These are phyloP conservation scores for Boletus barrowsii DNA, from an alignment of 768 basidiomycete genomes.

Conservation along the genomic window DNA sequence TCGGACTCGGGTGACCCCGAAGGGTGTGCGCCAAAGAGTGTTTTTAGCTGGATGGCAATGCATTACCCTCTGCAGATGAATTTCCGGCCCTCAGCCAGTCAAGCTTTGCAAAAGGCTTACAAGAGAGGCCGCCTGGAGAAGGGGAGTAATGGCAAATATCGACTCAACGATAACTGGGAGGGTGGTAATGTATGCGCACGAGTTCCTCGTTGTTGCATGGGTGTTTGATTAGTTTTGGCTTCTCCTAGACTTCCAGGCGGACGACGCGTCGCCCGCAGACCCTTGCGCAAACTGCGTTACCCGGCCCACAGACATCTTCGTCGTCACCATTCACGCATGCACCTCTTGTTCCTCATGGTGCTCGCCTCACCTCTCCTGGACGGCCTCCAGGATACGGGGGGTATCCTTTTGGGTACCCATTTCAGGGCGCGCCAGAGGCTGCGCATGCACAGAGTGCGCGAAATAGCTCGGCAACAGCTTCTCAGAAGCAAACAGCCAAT, in stretches of 20 bases:
- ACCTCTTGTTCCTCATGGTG: slow-evolving; percentile 38
- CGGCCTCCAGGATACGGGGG: slow-evolving; percentile 36
- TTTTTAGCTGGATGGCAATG: slow-evolving; percentile 82
- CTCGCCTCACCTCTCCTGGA: slow-evolving; percentile 32
- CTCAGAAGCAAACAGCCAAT: slow-evolving; percentile 13
- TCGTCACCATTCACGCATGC: slow-evolving; percentile 61
- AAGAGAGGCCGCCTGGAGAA: slow-evolving; percentile 81
- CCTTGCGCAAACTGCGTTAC: slow-evolving; percentile 27
- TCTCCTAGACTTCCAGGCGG: slow-evolving; percentile 63
- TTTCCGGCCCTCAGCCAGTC: slow-evolving; percentile 85
- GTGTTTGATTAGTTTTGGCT: slow-evolving; percentile 6
- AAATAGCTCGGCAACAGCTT: background rate
- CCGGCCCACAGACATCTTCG: slow-evolving; percentile 26
- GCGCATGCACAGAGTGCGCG: background rate
- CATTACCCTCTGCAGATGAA: slow-evolving; percentile 84
- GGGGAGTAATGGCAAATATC: slow-evolving; percentile 67
- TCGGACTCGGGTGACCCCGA: slow-evolving; percentile 64
- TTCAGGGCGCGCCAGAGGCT: slow-evolving; percentile 22
- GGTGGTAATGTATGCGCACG: slow-evolving; percentile 65
- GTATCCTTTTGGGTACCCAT: slow-evolving; percentile 39
- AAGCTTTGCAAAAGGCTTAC: slow-evolving; percentile 84
- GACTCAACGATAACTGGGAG: slow-evolving; percentile 74
- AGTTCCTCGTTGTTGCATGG: background rate
- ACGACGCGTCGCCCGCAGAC: slow-evolving; percentile 79
- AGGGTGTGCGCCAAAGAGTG: slow-evolving; percentile 76